These are phyloP conservation scores for Pythium apleroticum DNA, from an alignment of 352 stramenopile genomes.

Conservation along the genomic window DNA sequence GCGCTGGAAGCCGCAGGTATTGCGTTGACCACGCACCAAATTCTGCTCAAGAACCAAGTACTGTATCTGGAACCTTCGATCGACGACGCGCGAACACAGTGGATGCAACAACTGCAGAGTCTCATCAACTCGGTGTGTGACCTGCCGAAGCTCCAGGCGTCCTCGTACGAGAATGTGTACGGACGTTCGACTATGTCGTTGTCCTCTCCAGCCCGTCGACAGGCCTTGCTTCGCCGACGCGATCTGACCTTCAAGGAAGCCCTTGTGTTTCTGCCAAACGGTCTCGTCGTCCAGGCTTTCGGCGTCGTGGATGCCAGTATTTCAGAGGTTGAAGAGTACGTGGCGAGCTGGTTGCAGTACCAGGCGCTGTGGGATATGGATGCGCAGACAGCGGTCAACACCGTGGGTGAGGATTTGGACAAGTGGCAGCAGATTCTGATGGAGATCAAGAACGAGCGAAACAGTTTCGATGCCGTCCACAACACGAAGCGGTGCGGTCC, in stretches of 20 bases:
- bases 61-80: slow-evolving; percentile 96
- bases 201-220: slow-evolving; percentile 64
- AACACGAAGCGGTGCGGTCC: slow-evolving; percentile 90
- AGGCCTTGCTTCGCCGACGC: slow-evolving; percentile 40
- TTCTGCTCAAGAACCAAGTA: slow-evolving; percentile 96
- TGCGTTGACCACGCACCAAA: slow-evolving; percentile 81
- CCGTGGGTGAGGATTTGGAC: slow-evolving; percentile 92
- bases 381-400: slow-evolving; percentile 91
- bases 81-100: slow-evolving; percentile 86
- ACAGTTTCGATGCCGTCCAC: slow-evolving; percentile 93
- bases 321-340: slow-evolving; percentile 90
- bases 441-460: slow-evolving; percentile 95
- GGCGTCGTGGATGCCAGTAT: slow-evolving; percentile 72
- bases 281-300: slow-evolving; percentile 79
- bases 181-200: slow-evolving; percentile 61
- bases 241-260: slow-evolving; percentile 78
- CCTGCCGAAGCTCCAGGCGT: slow-evolving; percentile 88
- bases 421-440: slow-evolving; percentile 97
- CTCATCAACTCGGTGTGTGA: slow-evolving; percentile 94
- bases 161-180: slow-evolving; percentile 88
- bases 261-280: slow-evolving; percentile 50
- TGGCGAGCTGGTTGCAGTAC: slow-evolving; percentile 97
- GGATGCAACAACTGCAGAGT: slow-evolving; percentile 91
- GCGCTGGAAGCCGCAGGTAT: slow-evolving; percentile 49
- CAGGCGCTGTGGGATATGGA: slow-evolving; percentile 99